A percentile compares a stretch with the other conserved stretches of the same genome.
These are phyloP conservation scores for Chiua virens DNA, from an alignment of 768 basidiomycete genomes.

Conservation along the genomic window DNA sequence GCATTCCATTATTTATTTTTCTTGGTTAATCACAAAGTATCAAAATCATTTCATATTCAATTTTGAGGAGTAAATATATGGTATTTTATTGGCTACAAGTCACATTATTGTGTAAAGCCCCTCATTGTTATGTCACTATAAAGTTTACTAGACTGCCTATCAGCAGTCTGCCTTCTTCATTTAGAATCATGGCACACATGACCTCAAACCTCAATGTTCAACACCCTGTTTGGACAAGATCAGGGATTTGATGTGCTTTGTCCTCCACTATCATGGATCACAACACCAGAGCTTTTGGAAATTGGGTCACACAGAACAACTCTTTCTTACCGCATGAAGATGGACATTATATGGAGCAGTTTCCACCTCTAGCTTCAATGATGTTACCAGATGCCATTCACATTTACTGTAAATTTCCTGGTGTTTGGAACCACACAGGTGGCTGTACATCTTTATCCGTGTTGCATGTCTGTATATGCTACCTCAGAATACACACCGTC, in stretches of 20 bases:
- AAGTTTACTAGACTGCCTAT: background rate
- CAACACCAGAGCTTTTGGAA: background rate
- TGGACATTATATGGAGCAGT: background rate
- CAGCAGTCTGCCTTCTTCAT: background rate
- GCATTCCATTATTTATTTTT: too few species aligned
- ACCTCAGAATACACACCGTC: slow-evolving; percentile 38
- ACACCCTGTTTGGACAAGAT: slow-evolving; percentile 3
- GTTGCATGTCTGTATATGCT: too few species aligned
- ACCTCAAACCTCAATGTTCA: too few species aligned
- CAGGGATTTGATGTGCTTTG: slow-evolving; percentile 5
- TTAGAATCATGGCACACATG: background rate
- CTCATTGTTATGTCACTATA: background rate
- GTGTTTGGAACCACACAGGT: too few species aligned
- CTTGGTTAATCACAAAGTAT: too few species aligned
- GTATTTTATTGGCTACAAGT: background rate
- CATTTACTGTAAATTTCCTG: too few species aligned
- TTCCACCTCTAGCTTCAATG: slow-evolving; percentile 7
- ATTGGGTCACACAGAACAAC: background rate
- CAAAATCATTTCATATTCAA: too few species aligned
- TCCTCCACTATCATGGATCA: slow-evolving; percentile 15
- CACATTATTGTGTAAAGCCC: background rate
- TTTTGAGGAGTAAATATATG: background rate
- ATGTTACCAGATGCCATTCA: too few species aligned
- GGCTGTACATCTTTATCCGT: too few species aligned
- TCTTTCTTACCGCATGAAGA: background rate